phyloP scores from a whole-genome alignment of 805 yeast genomes.

The Nakazawaea holstii region DNA sequence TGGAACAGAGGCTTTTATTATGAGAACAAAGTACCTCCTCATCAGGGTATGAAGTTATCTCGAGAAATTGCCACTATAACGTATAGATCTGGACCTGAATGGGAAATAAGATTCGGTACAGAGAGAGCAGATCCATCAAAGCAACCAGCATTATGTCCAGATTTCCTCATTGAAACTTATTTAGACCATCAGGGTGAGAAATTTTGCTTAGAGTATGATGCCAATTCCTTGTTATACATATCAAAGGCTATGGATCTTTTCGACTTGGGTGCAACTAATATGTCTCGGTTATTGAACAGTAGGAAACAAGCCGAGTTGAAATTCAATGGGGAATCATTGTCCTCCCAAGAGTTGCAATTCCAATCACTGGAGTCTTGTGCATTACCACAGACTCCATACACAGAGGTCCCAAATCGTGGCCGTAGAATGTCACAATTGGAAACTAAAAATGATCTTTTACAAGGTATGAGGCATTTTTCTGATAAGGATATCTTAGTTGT shows the following conservation, averaged over 20 bases:
- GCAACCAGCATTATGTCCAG: slow-evolving; percentile 89
- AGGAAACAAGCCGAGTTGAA: slow-evolving; percentile 32
- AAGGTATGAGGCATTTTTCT: slow-evolving; percentile 61
- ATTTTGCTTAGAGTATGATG: slow-evolving; percentile 85
- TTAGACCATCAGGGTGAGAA: slow-evolving; percentile 94
- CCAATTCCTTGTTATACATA: slow-evolving; percentile 81
- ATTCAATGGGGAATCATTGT: slow-evolving; percentile 22
- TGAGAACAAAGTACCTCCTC: slow-evolving; percentile 72
- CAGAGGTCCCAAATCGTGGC: slow-evolving; percentile 40
- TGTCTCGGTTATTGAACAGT: slow-evolving; percentile 35
- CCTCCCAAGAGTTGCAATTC: slow-evolving; percentile 21
- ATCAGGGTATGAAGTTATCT: slow-evolving; percentile 90
- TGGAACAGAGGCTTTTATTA: slow-evolving; percentile 92
- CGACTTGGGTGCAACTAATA: slow-evolving; percentile 57
- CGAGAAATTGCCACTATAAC: slow-evolving; percentile 93
- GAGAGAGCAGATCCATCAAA: slow-evolving; percentile 74
- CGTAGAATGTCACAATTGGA: slow-evolving; percentile 48
- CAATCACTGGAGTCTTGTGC: slow-evolving; percentile 27
- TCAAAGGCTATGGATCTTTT: slow-evolving; percentile 95
- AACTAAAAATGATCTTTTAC: slow-evolving; percentile 51
- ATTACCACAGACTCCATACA: slow-evolving; percentile 47
- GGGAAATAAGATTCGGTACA: slow-evolving; percentile 91
- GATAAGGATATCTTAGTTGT: slow-evolving; percentile 67
- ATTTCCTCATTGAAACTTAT: slow-evolving; percentile 86
- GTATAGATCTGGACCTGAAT: slow-evolving; percentile 93